Conservation (phyloP, 2,329 filamentous ascomycete genomes). For the Davidsoniella neocaledoniae region DNA sequence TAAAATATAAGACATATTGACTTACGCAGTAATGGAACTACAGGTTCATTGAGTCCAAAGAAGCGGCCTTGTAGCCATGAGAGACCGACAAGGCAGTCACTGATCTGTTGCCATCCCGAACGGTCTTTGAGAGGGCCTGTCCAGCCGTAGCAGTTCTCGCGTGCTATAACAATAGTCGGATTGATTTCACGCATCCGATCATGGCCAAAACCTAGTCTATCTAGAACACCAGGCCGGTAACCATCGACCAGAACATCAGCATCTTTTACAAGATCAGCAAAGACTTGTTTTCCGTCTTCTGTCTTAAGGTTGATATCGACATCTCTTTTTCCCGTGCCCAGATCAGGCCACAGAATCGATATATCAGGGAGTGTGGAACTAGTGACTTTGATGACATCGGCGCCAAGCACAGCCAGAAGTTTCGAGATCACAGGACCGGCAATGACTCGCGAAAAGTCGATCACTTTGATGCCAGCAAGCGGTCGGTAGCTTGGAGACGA, state of each 20-base stretch:
- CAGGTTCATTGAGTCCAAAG: conserved; percentile 44
- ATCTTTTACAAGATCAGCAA: conserved; percentile 42
- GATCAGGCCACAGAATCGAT: conserved; percentile 55
- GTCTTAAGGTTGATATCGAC: conserved; percentile 46
- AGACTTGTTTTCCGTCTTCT: conserved; percentile 31
- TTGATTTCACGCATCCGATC: conserved; percentile 18
- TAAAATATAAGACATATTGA: neutral
- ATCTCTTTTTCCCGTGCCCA: conserved; percentile 55
- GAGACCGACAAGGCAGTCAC: conserved; percentile 40
- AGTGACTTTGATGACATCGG: conserved; percentile 56
- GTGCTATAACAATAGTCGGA: conserved; percentile 39
- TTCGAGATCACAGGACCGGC: conserved; percentile 58
- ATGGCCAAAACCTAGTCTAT: conserved; percentile 8
- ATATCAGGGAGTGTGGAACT: conserved; percentile 51
- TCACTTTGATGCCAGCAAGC: conserved; percentile 48
- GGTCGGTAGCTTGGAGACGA: conserved; percentile 16
- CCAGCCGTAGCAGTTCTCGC: conserved; percentile 62
- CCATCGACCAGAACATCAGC: conserved; percentile 52
- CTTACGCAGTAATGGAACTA: conserved; percentile 48
- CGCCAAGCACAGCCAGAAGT: conserved; percentile 58
- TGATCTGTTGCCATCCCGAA: conserved; percentile 57
- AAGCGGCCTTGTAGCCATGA: conserved; percentile 46
- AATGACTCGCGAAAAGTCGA: conserved; percentile 61
- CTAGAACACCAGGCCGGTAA: conserved; percentile 49
- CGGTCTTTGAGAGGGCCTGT: conserved; percentile 24